Conservation (phyloP, 2,329 filamentous ascomycete genomes). For the Botrytis porri region DNA sequence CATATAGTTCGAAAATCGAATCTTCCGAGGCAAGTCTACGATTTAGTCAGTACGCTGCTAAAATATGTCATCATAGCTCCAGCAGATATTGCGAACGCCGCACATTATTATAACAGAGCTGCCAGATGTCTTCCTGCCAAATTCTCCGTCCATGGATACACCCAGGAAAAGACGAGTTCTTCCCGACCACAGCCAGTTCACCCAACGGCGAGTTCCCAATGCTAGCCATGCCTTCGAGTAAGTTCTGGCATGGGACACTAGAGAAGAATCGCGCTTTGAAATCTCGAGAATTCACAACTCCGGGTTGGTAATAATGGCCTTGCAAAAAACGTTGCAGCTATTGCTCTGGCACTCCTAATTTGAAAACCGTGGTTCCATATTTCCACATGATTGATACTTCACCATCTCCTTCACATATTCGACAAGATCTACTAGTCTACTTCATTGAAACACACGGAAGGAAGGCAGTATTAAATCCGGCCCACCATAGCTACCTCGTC, state of each 20-base stretch:
- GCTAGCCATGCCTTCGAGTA: background rate
- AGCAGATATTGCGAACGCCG: background rate
- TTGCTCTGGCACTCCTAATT: fast-evolving
- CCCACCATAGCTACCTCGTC: too few species aligned
- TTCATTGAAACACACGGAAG: background rate
- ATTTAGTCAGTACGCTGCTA: background rate
- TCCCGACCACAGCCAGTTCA: background rate
- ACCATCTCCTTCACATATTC: background rate
- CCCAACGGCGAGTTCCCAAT: background rate
- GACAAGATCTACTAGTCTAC: background rate
- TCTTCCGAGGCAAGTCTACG: background rate
- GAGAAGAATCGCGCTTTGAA: background rate
- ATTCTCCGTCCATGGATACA: background rate
- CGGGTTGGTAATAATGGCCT: background rate
- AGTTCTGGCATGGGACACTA: background rate
- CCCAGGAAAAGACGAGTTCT: background rate
- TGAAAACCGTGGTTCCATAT: background rate
- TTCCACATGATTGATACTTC: background rate
- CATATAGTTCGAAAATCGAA: background rate
- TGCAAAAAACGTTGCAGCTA: background rate
- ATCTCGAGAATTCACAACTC: background rate
- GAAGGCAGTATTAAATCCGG: background rate
- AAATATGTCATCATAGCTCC: background rate
- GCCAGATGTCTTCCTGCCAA: background rate
- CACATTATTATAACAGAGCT: background rate